phyloP scores from a whole-genome alignment of 139 green algal genomes.

The Haematococcus lacustris region DNA sequence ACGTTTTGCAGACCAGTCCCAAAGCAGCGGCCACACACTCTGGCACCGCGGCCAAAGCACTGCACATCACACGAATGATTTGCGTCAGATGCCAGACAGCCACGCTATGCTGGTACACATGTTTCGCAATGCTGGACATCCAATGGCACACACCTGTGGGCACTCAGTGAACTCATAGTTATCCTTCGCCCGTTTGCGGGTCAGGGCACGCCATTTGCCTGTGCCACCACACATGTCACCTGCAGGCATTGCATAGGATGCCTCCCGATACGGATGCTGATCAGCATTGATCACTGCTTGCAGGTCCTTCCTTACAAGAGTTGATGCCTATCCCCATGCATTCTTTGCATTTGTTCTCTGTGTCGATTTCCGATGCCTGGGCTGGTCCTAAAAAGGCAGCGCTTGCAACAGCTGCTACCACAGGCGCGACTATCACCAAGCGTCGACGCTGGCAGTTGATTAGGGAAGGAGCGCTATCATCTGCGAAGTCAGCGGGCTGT shows the following conservation, averaged over 20 bases:
- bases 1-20: slow-evolving; percentile 90
- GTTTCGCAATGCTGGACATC: not conserved
- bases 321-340: slow-evolving; percentile 70
- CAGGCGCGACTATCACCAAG: slow-evolving; percentile 31
- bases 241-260: slow-evolving; percentile 6
- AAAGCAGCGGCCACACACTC: slow-evolving; percentile 93
- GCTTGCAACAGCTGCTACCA: slow-evolving; percentile 15
- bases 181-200: slow-evolving; percentile 85
- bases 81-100: not conserved
- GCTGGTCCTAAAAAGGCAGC: not conserved
- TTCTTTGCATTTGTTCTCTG: slow-evolving; percentile 56
- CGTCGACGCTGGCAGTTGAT: slow-evolving; percentile 33
- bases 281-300: not conserved
- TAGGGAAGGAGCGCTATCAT: too few relatives aligned
- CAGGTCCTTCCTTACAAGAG: slow-evolving; percentile 57
- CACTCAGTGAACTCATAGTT: slow-evolving; percentile 98
- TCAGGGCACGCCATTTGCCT: slow-evolving; percentile 95
- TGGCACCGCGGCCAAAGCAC: slow-evolving; percentile 85
- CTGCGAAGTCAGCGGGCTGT: too few relatives aligned
- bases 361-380: slow-evolving; percentile 14
- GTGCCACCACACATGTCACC: slow-evolving; percentile 97
- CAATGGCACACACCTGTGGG: slow-evolving; percentile 36
- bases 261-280: not conserved
- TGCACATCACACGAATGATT: not conserved
- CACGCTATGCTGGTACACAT: not conserved